phyloP scores from a whole-genome alignment of 2,329 filamentous ascomycete species.

The Aspergillus latus region DNA sequence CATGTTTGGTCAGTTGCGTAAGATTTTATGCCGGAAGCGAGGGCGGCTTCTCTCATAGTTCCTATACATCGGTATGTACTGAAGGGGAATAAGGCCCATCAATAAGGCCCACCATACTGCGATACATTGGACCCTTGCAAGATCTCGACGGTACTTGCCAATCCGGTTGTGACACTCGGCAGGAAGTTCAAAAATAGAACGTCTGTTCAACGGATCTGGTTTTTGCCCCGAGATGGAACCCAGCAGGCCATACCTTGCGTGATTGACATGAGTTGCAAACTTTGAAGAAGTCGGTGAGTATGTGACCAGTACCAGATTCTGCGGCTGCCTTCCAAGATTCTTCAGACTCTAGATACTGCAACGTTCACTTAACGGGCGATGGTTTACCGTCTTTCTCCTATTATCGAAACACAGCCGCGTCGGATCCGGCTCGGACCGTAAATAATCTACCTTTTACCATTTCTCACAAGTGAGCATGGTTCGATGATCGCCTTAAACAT shows the following conservation, averaged over 20 bases:
- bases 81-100: conserved; percentile 5
- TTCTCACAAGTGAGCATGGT: neutral
- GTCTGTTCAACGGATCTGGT: neutral
- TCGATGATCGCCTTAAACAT: neutral
- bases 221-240: neutral
- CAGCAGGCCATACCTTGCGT: conserved; percentile 6
- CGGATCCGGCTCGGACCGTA: conserved; percentile 14
- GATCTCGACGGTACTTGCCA: conserved; percentile 3
- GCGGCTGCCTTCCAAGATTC: neutral
- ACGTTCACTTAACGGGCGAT: too few species aligned
- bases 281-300: conserved; percentile 13
- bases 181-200: conserved; percentile 9
- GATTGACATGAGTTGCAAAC: neutral
- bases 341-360: too few species aligned
- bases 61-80: neutral
- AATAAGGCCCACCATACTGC: neutral
- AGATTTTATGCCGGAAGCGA: conserved; percentile 1
- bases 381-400: too few species aligned
- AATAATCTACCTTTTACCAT: neutral
- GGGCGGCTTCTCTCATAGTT: neutral
- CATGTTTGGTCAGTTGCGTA: neutral
- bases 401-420: neutral
- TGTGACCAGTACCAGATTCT: conserved; percentile 6
- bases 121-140: neutral
- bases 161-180: conserved; percentile 5